phyloP scores from a whole-genome alignment of 495 filamentous ascomycete genomes.

The Hypoxylon crocopeplum region DNA sequence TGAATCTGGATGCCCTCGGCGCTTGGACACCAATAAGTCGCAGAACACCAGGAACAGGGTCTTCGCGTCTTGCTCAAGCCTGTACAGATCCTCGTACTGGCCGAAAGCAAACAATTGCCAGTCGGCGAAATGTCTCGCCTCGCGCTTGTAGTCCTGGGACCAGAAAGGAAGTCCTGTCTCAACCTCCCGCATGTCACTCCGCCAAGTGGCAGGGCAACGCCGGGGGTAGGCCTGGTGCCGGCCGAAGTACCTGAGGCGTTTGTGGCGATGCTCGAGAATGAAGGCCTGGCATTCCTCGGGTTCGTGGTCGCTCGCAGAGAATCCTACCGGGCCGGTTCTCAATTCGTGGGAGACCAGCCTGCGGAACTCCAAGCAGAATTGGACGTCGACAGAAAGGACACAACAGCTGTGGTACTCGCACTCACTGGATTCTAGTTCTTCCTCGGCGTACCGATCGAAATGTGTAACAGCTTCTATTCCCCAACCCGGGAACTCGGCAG shows the following conservation, averaged over 20 bases:
- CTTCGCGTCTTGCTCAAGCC: slow-evolving; percentile 6
- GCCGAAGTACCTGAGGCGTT: slow-evolving; percentile 32
- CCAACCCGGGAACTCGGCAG: background rate
- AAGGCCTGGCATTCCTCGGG: slow-evolving; percentile 25
- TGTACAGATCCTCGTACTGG: slow-evolving; percentile 24
- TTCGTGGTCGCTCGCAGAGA: too few species aligned
- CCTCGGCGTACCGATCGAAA: background rate
- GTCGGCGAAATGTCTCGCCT: background rate
- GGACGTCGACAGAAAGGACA: background rate
- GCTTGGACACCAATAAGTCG: background rate
- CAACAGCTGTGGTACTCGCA: slow-evolving; percentile 41
- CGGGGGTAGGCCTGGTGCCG: background rate
- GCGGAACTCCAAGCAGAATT: slow-evolving; percentile 14
- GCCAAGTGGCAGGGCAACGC: slow-evolving; percentile 19
- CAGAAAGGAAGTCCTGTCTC: background rate
- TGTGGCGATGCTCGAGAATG: slow-evolving; percentile 27
- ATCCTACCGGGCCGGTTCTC: too few species aligned
- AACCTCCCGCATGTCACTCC: background rate
- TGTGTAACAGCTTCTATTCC: background rate
- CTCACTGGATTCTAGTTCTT: background rate
- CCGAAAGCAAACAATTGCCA: slow-evolving; percentile 13
- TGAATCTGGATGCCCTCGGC: background rate
- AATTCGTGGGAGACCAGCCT: too few species aligned
- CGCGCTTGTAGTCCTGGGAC: background rate
- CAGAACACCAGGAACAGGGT: background rate